phyloP scores from a whole-genome alignment of 345 rosid genomes.

The Gossypium raimondii region DNA sequence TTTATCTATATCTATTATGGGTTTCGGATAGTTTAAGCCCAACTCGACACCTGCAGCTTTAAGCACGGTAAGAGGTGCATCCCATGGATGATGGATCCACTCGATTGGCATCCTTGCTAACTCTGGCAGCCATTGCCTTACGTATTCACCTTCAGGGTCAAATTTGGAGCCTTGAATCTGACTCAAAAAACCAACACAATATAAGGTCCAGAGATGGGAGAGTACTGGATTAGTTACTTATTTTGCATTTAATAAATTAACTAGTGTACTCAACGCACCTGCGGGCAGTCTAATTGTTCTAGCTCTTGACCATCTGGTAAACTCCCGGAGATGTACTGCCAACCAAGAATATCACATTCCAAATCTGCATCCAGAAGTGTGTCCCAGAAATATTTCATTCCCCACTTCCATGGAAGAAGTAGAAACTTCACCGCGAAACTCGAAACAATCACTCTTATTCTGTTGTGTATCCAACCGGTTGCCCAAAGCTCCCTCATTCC shows the following conservation, averaged over 20 bases:
- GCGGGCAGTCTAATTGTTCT: constrained; percentile 79
- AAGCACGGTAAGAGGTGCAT: constrained; percentile 59
- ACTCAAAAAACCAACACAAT: constrained; percentile 12
- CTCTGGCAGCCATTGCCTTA: constrained; percentile 92
- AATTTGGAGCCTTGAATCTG: constrained; percentile 80
- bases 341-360: constrained; percentile 82
- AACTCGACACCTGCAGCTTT: constrained; percentile 57
- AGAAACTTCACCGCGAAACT: constrained; percentile 85
- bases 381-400: constrained; percentile 97
- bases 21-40: constrained; percentile 28
- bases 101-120: constrained; percentile 81
- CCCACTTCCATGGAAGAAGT: constrained; percentile 97
- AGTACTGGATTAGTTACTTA: not conserved
- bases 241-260: constrained; percentile 17
- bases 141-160: constrained; percentile 84
- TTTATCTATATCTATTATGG: constrained; percentile 51
- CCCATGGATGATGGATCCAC: constrained; percentile 98
- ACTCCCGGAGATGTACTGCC: constrained; percentile 96
- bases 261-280: constrained; percentile 35
- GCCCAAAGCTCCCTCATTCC: constrained; percentile 99
- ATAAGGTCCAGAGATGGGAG: constrained; percentile 11
- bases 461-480: constrained; percentile 89
- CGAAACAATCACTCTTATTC: constrained; percentile 79
- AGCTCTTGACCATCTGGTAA: constrained; percentile 95
- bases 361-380: constrained; percentile 89